Evolutionary conservation across 2,329 filamentous ascomycete genomes (phyloP), one percentile per base, ranked within the genome.

Genomic region (Neurospora sp.): DNA sequence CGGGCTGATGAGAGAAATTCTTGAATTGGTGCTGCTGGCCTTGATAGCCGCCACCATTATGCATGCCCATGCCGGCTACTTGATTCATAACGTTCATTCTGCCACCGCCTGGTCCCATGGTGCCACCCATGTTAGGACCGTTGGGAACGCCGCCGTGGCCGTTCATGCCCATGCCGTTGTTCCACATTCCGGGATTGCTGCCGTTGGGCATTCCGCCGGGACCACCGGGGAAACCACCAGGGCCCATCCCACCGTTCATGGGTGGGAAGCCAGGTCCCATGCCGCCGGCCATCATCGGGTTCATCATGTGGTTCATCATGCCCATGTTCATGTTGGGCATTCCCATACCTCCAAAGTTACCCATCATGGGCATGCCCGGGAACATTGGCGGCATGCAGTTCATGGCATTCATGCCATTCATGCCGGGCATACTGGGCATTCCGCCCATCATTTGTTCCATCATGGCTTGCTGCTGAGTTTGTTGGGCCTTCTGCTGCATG

Each of bases 401-500:
- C 78, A 83, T 82, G 38, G 52, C 13, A 15, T 52, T 52, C 52
- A 62, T 62, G 15, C 15, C 52, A 33, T 33, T 33, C 28, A 62
- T 36, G 15, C 11, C 6, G 7, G 52, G 28, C 78, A 83, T 82
- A 38, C 76, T 76, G 68, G 79, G 78, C 78, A 81, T 80, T 43
- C 78, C 77, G 72, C 79, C 80, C 79, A 84, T 83, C 76, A 83
- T 83, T 52, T 78, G 76, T 71, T 80, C 80, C 79, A 82, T 82
- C 79, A 82, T 81, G 38, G 66, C 69, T 46, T 78, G 78, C 67
- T 77, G 74, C 38, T 76, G 73, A 77, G 80, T 81, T 76, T 75
- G 81, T 75, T 81, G 79, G 52, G 82, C 80, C 74, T 82, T 85
- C 74, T 86, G 87, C 28, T 62, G 52, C 88, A 89, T 91, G 43